Conservation (phyloP, 352 stramenopile genomes). For the Globisporangium canariense region DNA sequence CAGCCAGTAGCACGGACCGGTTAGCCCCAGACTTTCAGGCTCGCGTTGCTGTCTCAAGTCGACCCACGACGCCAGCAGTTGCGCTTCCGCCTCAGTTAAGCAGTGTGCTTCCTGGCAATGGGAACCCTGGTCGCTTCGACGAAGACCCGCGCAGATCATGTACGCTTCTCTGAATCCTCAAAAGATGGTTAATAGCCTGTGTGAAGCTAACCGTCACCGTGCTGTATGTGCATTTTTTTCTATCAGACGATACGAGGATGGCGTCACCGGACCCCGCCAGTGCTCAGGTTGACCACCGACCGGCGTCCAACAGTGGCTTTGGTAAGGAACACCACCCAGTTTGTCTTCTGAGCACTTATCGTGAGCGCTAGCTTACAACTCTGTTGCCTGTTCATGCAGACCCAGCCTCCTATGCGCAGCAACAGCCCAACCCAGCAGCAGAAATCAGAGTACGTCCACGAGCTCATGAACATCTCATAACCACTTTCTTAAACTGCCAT, state of each 20-base stretch:
- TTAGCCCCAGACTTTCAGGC: constrained; percentile 15
- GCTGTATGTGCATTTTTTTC: background rate
- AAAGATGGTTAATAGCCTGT: background rate
- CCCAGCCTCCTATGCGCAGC: background rate
- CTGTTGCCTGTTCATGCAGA: background rate
- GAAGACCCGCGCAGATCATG: constrained; percentile 22
- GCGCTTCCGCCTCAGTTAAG: constrained; percentile 9
- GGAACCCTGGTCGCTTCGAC: constrained; percentile 1
- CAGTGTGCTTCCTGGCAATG: background rate
- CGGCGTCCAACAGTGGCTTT: background rate
- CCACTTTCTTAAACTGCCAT: background rate
- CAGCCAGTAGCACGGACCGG: constrained; percentile 11
- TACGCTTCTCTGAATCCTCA: background rate
- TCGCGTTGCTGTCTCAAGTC: constrained; percentile 18
- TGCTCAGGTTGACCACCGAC: background rate
- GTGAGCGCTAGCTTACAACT: background rate
- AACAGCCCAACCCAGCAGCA: constrained; percentile 5
- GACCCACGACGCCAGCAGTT: constrained; percentile 25
- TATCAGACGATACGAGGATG: constrained; percentile 4
- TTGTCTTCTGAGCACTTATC: background rate
- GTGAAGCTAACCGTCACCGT: background rate
- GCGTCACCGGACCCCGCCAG: constrained; percentile 5
- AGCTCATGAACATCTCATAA: background rate
- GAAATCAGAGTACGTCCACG: background rate
- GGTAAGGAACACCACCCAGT: background rate